Evolutionary conservation across 768 basidiomycete species (phyloP).

Genomic region (Boletus eberwhitei): DNA sequence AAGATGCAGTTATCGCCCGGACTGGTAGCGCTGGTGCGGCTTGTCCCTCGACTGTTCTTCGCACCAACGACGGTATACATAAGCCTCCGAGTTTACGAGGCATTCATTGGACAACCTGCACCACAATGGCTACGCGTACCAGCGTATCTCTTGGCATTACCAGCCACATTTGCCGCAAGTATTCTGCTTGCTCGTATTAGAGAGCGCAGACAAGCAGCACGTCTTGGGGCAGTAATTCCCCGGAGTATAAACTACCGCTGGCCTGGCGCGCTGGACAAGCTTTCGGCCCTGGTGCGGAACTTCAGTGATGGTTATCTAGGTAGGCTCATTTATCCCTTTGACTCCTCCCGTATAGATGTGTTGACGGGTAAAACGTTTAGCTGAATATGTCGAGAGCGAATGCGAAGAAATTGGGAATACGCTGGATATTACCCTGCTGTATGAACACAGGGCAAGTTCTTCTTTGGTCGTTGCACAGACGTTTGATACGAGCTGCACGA

Average conservation of each 20-base stretch:
- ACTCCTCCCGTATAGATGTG: not conserved
- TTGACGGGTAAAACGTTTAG: conserved; percentile 3
- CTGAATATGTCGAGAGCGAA: conserved; percentile 10
- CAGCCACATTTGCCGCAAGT: conserved; percentile 15
- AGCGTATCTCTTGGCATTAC: conserved; percentile 25
- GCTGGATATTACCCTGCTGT: conserved; percentile 18
- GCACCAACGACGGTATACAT: conserved; percentile 18
- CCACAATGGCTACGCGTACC: conserved; percentile 14
- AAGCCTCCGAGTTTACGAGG: conserved; percentile 10
- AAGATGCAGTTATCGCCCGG: conserved; percentile 29
- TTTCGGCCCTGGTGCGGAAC: conserved; percentile 37
- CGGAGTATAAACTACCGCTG: conserved; percentile 37
- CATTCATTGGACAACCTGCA: not conserved
- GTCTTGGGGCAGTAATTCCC: conserved; percentile 44
- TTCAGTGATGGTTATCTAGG: conserved; percentile 49
- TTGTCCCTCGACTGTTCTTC: conserved; percentile 26
- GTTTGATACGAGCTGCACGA: not conserved
- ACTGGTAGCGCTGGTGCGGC: conserved; percentile 29
- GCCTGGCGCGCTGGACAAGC: conserved; percentile 47
- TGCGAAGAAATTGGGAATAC: conserved; percentile 24
- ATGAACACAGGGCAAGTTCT: conserved; percentile 26
- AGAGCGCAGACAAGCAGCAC: conserved; percentile 40
- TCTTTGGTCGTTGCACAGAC: not conserved
- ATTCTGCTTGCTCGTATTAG: conserved; percentile 45
- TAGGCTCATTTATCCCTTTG: conserved; percentile 13